These are phyloP conservation scores for Irineochytrium annulatum DNA, from an alignment of 192 early-diverging fungal genomes.

Conservation along the genomic window DNA sequence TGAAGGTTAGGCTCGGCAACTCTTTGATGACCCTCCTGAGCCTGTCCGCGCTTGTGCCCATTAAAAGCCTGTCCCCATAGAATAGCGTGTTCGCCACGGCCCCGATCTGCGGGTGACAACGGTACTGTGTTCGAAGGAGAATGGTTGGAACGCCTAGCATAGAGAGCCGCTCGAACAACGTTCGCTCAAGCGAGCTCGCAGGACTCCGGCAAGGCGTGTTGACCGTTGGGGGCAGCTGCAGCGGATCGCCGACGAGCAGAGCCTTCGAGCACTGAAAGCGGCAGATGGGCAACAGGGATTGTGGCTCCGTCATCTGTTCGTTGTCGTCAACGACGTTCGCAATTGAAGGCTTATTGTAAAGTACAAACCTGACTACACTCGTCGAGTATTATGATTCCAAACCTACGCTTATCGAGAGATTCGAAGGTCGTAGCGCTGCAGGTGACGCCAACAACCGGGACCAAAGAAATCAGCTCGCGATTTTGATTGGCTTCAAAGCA, in stretches of 20 bases:
- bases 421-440: constrained; percentile 78
- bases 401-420: constrained; percentile 48
- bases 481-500: constrained; percentile 39
- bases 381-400: constrained; percentile 77
- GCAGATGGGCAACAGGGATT: constrained; percentile 76
- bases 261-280: constrained; percentile 54
- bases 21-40: constrained; percentile 40
- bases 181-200: constrained; percentile 68
- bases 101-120: constrained; percentile 67
- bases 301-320: constrained; percentile 81
- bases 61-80: constrained; percentile 46
- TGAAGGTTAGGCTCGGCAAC: constrained; percentile 53
- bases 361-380: constrained; percentile 66
- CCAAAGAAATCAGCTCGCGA: constrained; percentile 32
- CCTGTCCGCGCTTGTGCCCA: constrained; percentile 37
- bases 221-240: constrained; percentile 82
- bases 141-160: constrained; percentile 52
- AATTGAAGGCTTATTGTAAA: constrained; percentile 11
- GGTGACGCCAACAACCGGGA: constrained; percentile 67
- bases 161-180: constrained; percentile 73
- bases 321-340: constrained; percentile 12
- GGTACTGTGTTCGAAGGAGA: constrained; percentile 68
- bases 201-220: constrained; percentile 37
- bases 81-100: constrained; percentile 60
- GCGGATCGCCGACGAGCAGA: constrained; percentile 84